Base-by-base conservation (phyloP, 148 eudicot genomes). In the Fallopia convolvulus region DNA sequence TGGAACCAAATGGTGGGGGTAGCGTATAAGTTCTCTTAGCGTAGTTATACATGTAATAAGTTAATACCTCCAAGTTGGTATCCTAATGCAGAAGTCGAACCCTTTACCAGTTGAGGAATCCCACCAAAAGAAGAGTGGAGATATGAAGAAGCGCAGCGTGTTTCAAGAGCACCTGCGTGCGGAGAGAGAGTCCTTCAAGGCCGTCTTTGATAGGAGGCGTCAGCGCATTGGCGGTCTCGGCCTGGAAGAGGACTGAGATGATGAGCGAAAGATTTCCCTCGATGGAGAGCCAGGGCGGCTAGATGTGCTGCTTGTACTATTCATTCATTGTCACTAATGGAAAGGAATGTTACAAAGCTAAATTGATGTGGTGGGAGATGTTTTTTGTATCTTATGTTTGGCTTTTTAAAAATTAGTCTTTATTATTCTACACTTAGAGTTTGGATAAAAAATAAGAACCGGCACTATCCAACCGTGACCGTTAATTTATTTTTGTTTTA, bases 121-220 rank as follows among this genome's bases (percentile, higher is more conserved):
- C 44, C 65, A 14, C 86, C 11, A 76, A 74, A 58, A 86, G 77
- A 26, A 26, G 61, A 56, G 65, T 68, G 89, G 81, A 23, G 85
- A 84, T 70, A 39, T 80, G 8, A 86, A 84, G 81, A 84, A 78
- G 79, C 90, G 83, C 17, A 86, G 77, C 44, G 78, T 80, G 60
- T 93, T 96, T 82, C 88, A 89, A 81, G 98, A 91, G 83, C 92
- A 81, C 79, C 78, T 93, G 5, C 94, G 94, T 30, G 98, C 97
- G 2, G 99, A 96, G 77, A 84, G 83, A 1, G 94, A 91, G 80
- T 93, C 98, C 8, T 93, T 90, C 77, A 89, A 73, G 82, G 98
- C 97, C 60, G 89, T 93, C 53, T 96, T 96, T 75, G 99, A 95
- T 80, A 86, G 89, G 84, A 90, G 94, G 83, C 83, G 88, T 61